Percentiles rank a stretch among this genome's conserved stretches.
phyloP scores from a whole-genome alignment of 257 asterid genomes.

The Solanum clarkiae region DNA sequence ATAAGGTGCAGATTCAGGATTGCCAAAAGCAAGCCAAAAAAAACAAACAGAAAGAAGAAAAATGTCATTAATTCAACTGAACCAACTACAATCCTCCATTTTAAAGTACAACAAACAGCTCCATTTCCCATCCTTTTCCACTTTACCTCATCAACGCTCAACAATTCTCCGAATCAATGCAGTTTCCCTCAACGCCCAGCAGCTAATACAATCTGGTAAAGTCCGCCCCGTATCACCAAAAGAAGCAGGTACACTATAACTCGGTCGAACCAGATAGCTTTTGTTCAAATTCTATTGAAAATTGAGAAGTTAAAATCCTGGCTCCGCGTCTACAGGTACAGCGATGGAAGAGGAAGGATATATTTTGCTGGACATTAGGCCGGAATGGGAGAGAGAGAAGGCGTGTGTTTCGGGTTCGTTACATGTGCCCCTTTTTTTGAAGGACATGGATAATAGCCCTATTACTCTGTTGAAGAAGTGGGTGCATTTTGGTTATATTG shows the following conservation, averaged over 20 bases:
- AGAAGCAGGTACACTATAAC: constrained; percentile 36
- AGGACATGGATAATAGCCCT: constrained; percentile 66
- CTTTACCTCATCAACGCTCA: constrained; percentile 19
- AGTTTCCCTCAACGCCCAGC: constrained; percentile 39
- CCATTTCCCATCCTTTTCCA: constrained; percentile 13
- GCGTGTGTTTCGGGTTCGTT: constrained; percentile 68
- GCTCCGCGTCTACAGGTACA: constrained; percentile 19
- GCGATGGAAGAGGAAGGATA: constrained; percentile 57
- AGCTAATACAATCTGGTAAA: constrained; percentile 68
- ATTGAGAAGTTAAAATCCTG: background rate
- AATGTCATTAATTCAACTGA: constrained; percentile 29
- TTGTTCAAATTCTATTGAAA: background rate
- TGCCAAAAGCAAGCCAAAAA: background rate
- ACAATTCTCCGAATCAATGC: constrained; percentile 24
- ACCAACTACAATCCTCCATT: constrained; percentile 34
- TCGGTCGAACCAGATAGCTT: background rate
- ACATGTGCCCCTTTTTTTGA: constrained; percentile 80
- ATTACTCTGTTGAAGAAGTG: constrained; percentile 72
- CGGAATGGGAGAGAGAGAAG: constrained; percentile 80
- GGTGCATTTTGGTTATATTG: constrained; percentile 94
- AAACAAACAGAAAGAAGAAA: too few species aligned
- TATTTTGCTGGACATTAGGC: constrained; percentile 73
- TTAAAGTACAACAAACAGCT: constrained; percentile 11
- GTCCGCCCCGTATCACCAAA: constrained; percentile 57
- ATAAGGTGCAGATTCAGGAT: constrained; percentile 1